Conservation (phyloP, 2,329 filamentous ascomycete genomes). For the Aureobasidium vineae region DNA sequence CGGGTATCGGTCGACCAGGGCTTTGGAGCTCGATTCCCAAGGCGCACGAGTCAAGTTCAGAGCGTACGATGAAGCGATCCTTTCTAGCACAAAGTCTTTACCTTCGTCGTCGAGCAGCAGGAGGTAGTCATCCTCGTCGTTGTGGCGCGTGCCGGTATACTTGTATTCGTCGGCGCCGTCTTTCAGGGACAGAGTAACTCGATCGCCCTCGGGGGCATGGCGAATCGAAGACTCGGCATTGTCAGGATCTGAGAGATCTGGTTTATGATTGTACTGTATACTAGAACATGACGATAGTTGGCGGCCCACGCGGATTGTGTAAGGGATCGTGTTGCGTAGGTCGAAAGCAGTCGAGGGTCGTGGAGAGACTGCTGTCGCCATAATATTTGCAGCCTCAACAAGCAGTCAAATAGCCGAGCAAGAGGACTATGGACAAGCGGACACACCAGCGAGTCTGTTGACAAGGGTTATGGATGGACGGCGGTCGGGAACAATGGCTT, state of each 20-base stretch:
- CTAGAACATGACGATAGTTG: slow-evolving; percentile 28
- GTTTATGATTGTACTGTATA: slow-evolving; percentile 48
- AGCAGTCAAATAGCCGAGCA: background rate
- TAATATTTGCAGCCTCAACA: background rate
- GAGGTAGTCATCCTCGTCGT: slow-evolving; percentile 70
- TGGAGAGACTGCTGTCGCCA: slow-evolving; percentile 24
- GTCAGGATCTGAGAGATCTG: slow-evolving; percentile 37
- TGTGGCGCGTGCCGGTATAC: slow-evolving; percentile 43
- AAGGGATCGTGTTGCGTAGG: slow-evolving; percentile 17
- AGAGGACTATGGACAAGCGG: slow-evolving; percentile 11
- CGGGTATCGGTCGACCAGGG: slow-evolving; percentile 64
- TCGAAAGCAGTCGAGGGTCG: slow-evolving; percentile 23
- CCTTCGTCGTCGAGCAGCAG: slow-evolving; percentile 74
- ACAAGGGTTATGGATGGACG: background rate
- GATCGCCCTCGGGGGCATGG: slow-evolving; percentile 11
- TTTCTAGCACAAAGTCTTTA: slow-evolving; percentile 78
- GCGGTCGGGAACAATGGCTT: background rate
- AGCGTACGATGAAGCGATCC: slow-evolving; percentile 75
- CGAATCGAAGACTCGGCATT: slow-evolving; percentile 34
- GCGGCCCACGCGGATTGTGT: slow-evolving; percentile 27
- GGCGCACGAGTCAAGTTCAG: slow-evolving; percentile 79
- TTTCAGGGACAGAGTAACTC: slow-evolving; percentile 30
- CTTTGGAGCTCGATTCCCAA: slow-evolving; percentile 61
- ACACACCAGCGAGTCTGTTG: slow-evolving; percentile 15
- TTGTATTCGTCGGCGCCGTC: slow-evolving; percentile 39